Evolutionary conservation across 345 rosid species (phyloP), one percentile per base, ranked within the genome.

Genomic region (thale cress (Arabidopsis thaliana)): DNA sequence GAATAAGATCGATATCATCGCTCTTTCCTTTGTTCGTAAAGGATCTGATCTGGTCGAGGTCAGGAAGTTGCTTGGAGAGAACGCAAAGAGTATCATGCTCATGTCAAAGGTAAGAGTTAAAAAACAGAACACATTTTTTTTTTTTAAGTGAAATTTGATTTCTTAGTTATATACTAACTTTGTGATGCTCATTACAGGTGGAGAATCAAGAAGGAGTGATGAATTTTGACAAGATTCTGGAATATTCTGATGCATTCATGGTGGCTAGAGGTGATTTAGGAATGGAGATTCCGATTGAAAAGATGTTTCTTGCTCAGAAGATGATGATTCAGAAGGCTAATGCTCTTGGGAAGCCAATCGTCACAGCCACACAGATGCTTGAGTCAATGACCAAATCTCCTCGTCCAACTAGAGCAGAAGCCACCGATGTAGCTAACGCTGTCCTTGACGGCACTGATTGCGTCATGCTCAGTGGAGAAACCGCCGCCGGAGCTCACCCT

Each of bases 231-330:
- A 75, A 83, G 8, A 83, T 89, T 69, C 73, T 89, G 36, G 83
- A 85, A 41, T 83, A 86, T 49, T 80, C 89, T 4, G 95, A 89
- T 82, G 92, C 95, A 38, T 87, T 89, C 71, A 89, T 89, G 90
- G 94, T 89, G 68, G 95, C 95, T 44, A 83, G 90, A 60, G 95
- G 90, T 30, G 92, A 87, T 79, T 79, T 89, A 7, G 95, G 95
- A 37, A 89, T 89, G 92, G 95, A 89, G 82, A 89, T 87, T 40
- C 90, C 92, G 1, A 89, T 82, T 3, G 92, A 89, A 74, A 89
- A 86, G 82, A 89, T 87, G 53, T 89, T 89, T 36, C 83, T 83
- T 37, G 92, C 95, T 37, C 92, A 89, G 77, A 89, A 87, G 65
- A 58, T 83, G 74, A 89, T 89, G 95, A 89, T 89, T 33, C 44